Percentiles rank a stretch among this genome's conserved stretches.
phyloP scores from a whole-genome alignment of 2,329 filamentous ascomycete species.

The Talaromyces funiculosus region DNA sequence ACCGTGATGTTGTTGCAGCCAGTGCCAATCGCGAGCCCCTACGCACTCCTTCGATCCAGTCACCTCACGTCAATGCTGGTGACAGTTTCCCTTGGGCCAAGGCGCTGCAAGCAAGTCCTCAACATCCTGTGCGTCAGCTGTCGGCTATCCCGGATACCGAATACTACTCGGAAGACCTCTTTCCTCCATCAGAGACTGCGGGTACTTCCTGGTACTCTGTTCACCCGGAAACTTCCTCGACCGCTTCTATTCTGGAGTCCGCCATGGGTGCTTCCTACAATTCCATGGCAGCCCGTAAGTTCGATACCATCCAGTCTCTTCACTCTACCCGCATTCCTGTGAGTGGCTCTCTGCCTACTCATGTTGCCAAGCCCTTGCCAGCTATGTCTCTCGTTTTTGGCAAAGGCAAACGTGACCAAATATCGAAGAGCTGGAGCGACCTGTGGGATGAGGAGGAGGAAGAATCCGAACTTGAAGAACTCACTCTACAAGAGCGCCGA shows the following conservation, averaged over 20 bases:
- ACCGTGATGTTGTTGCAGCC: constrained; percentile 69
- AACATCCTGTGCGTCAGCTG: constrained; percentile 69
- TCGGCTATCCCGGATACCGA: constrained; percentile 76
- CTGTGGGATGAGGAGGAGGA: constrained; percentile 98
- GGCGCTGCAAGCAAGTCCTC: constrained; percentile 71
- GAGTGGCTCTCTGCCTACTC: constrained; percentile 67
- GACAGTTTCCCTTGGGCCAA: constrained; percentile 94
- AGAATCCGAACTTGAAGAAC: constrained; percentile 61
- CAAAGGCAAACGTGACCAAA: constrained; percentile 62
- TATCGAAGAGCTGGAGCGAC: constrained; percentile 99
- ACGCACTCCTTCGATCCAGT: constrained; percentile 90
- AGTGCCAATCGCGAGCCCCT: constrained; percentile 88
- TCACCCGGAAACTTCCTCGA: constrained; percentile 69
- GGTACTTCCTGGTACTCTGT: constrained; percentile 70
- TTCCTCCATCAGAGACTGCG: constrained; percentile 65
- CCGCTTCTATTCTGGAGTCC: constrained; percentile 80
- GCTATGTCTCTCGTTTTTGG: constrained; percentile 77
- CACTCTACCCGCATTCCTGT: constrained; percentile 64
- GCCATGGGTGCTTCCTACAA: constrained; percentile 75
- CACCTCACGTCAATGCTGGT: constrained; percentile 66
- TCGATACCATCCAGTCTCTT: constrained; percentile 42
- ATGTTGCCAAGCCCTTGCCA: constrained; percentile 54
- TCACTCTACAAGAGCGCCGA: constrained; percentile 54
- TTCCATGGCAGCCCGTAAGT: constrained; percentile 54
- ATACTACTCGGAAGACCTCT: constrained; percentile 78